Base-by-base conservation (phyloP, 202 grass and related monocot genomes). In the Zoysia matrella region DNA sequence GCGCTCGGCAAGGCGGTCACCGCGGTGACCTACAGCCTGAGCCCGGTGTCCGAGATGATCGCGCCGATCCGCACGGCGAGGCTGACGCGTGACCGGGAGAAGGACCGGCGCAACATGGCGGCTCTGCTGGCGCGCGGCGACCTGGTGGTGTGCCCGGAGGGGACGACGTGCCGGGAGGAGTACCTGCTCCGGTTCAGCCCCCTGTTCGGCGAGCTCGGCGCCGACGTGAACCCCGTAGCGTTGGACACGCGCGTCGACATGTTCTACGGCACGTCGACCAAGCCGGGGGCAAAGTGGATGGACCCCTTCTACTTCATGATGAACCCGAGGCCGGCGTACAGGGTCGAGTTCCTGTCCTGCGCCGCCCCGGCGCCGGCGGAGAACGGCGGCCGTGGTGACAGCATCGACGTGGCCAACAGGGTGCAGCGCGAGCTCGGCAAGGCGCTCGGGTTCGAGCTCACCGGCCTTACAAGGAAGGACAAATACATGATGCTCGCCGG, bases 401-500 rank as follows among this genome's bases (percentile, higher is more conserved):
- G 88, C 83, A 86, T 84, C 55, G 86, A 69, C 41, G 86, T 91
- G 3, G 92, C 89, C 3, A 94, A 94, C 81, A 3, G 64, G 83
- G 72, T 94, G 60, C 92, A 94, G 78, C 45, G 63, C 5, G 16
- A 74, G 81, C 73, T 94, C n/a, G 89, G 88, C 11, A 12, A 85
- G 63, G 80, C 77, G 67, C 80, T 94, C 49, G 92, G 89, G 16
- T 94, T 85, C 72, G 46, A 89, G 69, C 72, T 84, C 80, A 94
- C 92, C 0, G 41, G 55, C 6, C 80, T 91, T 2, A 91, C 89
- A 3, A 83, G 92, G 73, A 91, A 91, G 72, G 86, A 91, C 72
- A 94, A 94, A 70, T 94, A 94, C 77, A 66, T 74, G 84, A 83
- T 87, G 80, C 89, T 94, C 15, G 92, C 89, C 47, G 86, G 92